phyloP scores from a whole-genome alignment of 2,329 filamentous ascomycete genomes.

The Macrophomina pseudophaseolina region DNA sequence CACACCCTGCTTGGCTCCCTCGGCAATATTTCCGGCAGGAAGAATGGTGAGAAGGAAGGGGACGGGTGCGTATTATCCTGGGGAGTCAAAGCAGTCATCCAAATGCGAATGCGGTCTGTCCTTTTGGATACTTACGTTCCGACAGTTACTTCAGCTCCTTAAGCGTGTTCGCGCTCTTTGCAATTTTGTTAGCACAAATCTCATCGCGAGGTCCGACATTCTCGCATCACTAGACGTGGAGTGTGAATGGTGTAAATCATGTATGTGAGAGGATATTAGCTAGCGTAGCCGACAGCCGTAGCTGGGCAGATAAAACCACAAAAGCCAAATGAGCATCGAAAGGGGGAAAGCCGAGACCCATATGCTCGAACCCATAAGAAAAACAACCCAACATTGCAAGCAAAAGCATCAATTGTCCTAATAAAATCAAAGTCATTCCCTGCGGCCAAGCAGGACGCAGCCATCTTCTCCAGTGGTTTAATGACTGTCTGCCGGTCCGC shows the following conservation, averaged over 20 bases:
- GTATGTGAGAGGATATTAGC: slow-evolving; percentile 15
- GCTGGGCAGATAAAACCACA: slow-evolving; percentile 4
- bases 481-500: slow-evolving; percentile 16
- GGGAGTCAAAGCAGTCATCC: too few relatives aligned
- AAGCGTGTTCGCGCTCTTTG: too few relatives aligned
- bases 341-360: slow-evolving; percentile 5
- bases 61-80: not conserved
- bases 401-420: slow-evolving; percentile 12
- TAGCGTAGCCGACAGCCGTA: slow-evolving; percentile 14
- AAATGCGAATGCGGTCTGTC: too few relatives aligned
- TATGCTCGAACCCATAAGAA: slow-evolving; percentile 15
- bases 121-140: too few relatives aligned
- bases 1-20: not conserved
- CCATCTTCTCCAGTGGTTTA: not conserved
- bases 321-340: not conserved
- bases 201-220: too few relatives aligned
- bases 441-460: slow-evolving; percentile 12
- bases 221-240: too few relatives aligned
- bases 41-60: not conserved
- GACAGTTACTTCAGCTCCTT: too few relatives aligned
- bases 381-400: slow-evolving; percentile 11
- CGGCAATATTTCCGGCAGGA: not conserved
- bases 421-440: slow-evolving; percentile 13
- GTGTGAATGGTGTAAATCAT: slow-evolving; percentile 9
- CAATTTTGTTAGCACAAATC: too few relatives aligned